Conservation (phyloP, 306 rosid genomes). For the Phaseolus lunatus region DNA sequence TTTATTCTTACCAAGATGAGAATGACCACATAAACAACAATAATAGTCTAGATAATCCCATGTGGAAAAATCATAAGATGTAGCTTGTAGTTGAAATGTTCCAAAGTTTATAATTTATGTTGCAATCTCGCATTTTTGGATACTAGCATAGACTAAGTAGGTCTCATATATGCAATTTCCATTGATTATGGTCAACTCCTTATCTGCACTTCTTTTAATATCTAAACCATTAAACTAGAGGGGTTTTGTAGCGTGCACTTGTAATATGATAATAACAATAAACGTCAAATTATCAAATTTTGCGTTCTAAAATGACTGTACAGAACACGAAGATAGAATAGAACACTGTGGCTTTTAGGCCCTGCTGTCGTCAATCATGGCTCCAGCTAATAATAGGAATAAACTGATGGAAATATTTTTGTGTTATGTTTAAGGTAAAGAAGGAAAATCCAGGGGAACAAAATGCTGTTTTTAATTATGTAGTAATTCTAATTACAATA, state of each 20-base stretch:
- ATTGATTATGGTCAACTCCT: constrained; percentile 11
- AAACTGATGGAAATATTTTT: no score
- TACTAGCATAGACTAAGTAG: background rate
- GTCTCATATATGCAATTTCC: background rate
- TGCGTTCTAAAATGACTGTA: background rate
- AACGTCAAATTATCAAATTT: background rate
- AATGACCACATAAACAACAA: background rate
- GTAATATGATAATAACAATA: background rate
- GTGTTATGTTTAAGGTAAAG: no score
- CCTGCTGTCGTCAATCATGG: no score
- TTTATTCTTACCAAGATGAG: background rate
- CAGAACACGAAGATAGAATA: background rate
- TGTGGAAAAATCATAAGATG: background rate
- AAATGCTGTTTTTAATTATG: no score
- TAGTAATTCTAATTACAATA: background rate
- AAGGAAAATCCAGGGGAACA: no score
- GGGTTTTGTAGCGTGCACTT: background rate
- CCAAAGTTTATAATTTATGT: background rate
- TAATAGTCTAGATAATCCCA: background rate
- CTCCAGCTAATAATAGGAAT: no score
- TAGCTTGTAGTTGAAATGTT: background rate
- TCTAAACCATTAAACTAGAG: background rate
- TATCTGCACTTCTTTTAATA: background rate
- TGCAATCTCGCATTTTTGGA: background rate
- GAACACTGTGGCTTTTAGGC: no score